Percentiles rank a stretch among this genome's conserved stretches.
These are phyloP conservation scores for Kalanchoe fedtschenkoi DNA, from an alignment of 164 flowering plant species.

Conservation along the genomic window DNA sequence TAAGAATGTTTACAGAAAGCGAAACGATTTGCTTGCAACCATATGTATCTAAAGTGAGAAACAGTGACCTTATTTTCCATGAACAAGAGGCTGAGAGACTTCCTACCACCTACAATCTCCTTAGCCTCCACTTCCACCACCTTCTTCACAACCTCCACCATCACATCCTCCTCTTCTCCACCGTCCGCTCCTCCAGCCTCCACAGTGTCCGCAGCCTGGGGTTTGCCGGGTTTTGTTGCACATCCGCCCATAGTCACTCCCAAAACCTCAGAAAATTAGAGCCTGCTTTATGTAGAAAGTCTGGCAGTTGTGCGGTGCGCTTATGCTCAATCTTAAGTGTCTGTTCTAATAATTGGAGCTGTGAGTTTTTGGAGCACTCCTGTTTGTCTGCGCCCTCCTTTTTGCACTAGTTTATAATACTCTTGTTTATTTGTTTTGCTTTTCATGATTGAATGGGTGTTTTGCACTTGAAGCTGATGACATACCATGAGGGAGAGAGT, in stretches of 20 bases:
- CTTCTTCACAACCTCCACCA: conserved; percentile 3
- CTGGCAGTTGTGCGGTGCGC: too few relatives aligned
- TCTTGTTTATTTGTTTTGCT: not conserved
- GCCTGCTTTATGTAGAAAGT: not conserved
- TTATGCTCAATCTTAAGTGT: not conserved
- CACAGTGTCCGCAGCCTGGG: not conserved
- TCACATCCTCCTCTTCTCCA: not conserved
- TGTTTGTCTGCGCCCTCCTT: not conserved
- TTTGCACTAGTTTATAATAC: conserved; percentile 1
- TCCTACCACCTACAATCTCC: not conserved
- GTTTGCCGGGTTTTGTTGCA: conserved; percentile 1
- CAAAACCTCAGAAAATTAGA: not conserved
- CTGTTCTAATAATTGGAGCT: not conserved
- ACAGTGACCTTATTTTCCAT: not conserved
- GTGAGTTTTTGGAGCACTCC: not conserved
- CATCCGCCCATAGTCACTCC: not conserved
- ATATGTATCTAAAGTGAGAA: not conserved
- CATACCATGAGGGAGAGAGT: not conserved
- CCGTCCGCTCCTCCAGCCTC: not conserved
- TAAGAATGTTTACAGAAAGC: not conserved
- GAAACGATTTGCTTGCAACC: not conserved
- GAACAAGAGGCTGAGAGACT: not conserved
- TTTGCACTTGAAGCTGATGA: not conserved
- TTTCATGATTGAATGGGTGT: not conserved
- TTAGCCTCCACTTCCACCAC: conserved; percentile 2